Evolutionary conservation across 2,329 filamentous ascomycete genomes (phyloP).

Genomic region (Mariannaea elegans): DNA sequence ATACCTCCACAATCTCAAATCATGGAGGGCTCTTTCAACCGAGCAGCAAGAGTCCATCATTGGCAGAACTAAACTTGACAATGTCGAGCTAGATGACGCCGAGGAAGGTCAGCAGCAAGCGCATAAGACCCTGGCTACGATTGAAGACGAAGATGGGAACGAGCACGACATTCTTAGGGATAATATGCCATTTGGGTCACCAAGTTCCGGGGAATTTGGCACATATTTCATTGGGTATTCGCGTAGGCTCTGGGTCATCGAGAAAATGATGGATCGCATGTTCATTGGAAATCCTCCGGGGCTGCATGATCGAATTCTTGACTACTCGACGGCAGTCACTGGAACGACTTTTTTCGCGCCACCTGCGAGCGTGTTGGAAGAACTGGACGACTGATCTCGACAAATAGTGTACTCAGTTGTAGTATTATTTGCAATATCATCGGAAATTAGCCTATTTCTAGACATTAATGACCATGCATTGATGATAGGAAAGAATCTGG

Average conservation of each 20-base stretch:
- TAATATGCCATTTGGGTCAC: constrained; percentile 69
- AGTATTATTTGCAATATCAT: too few species aligned
- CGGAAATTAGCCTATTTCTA: too few species aligned
- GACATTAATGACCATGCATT: background rate
- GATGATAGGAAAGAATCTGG: constrained; percentile 13
- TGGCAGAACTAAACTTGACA: constrained; percentile 66
- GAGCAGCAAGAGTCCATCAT: constrained; percentile 66
- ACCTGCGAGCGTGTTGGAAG: constrained; percentile 18
- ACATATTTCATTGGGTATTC: constrained; percentile 69
- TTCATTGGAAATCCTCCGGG: constrained; percentile 64
- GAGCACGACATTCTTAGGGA: constrained; percentile 65
- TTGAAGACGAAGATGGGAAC: constrained; percentile 58
- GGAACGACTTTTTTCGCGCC: constrained; percentile 65
- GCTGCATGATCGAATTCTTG: constrained; percentile 62
- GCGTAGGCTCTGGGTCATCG: constrained; percentile 62
- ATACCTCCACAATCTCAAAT: constrained; percentile 61
- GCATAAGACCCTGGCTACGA: constrained; percentile 64
- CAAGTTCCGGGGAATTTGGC: constrained; percentile 59
- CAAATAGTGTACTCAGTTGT: too few species aligned
- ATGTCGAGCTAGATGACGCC: constrained; percentile 64
- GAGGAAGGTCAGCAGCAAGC: constrained; percentile 54
- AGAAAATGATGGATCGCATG: constrained; percentile 67
- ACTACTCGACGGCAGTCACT: constrained; percentile 62
- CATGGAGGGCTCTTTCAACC: constrained; percentile 55
- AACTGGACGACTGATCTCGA: constrained; percentile 14